Evolutionary conservation across 2,329 filamentous ascomycete genomes (phyloP).

Genomic region (Rhinocladiella mackenziei): DNA sequence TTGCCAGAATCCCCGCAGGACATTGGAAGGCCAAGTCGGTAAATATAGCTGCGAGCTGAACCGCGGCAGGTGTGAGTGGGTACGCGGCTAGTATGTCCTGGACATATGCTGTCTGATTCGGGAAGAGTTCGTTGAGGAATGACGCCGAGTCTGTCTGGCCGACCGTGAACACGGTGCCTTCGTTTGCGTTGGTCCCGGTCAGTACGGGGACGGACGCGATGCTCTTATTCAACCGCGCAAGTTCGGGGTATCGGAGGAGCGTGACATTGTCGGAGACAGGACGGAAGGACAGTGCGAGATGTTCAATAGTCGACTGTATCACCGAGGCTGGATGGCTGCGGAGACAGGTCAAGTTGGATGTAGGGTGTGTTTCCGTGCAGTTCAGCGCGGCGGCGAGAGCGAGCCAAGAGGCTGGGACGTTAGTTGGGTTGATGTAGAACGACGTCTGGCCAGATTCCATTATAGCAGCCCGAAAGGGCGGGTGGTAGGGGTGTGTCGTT

Average conservation of each 20-base stretch:
- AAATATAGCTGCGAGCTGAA: conserved; percentile 8
- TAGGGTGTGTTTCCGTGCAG: conserved; percentile 10
- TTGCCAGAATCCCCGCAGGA: conserved; percentile 18
- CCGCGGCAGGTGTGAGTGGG: conserved; percentile 3
- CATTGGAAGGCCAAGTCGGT: conserved; percentile 15
- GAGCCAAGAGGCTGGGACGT: conserved; percentile 13
- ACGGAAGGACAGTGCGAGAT: conserved; percentile 19
- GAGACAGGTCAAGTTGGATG: conserved; percentile 23
- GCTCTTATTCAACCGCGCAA: conserved; percentile 35
- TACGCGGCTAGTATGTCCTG: conserved; percentile 13
- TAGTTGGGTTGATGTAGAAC: conserved; percentile 15
- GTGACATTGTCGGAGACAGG: conserved; percentile 25
- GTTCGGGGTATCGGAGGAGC: conserved; percentile 13
- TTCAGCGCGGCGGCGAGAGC: conserved; percentile 17
- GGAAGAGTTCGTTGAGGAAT: conserved; percentile 6
- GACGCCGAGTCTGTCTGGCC: conserved; percentile 8
- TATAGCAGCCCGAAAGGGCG: conserved; percentile 33
- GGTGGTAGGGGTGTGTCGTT: conserved; percentile 23
- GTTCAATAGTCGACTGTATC: conserved; percentile 25
- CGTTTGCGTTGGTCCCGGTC: conserved; percentile 44
- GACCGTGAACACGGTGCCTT: conserved; percentile 34
- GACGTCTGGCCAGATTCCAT: conserved; percentile 31
- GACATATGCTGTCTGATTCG: conserved; percentile 14
- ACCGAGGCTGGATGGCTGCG: conserved; percentile 20
- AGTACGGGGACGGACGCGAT: conserved; percentile 40